phyloP scores from a whole-genome alignment of 768 basidiomycete species.

The Dioszegia aurantiaca region DNA sequence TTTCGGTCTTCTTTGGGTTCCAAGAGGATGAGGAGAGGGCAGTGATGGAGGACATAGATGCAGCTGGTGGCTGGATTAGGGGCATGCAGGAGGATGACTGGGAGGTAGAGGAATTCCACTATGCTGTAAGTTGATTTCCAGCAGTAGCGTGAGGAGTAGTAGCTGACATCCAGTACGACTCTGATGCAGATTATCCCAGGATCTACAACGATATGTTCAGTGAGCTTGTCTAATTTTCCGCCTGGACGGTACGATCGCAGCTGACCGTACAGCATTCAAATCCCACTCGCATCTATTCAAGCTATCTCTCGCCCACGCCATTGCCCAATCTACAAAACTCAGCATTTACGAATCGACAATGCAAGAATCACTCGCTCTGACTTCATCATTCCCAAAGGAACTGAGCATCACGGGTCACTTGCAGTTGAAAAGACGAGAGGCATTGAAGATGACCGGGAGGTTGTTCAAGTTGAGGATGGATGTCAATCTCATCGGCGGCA shows the following conservation, averaged over 20 bases:
- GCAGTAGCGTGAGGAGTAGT: not conserved
- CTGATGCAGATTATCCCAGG: conserved; percentile 75
- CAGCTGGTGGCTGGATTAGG: conserved; percentile 67
- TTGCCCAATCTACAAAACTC: conserved; percentile 89
- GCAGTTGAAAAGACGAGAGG: conserved; percentile 71
- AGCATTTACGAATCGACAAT: conserved; percentile 80
- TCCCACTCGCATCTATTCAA: conserved; percentile 64
- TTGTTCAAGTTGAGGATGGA: conserved; percentile 85
- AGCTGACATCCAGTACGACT: conserved; percentile 65
- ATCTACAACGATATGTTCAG: conserved; percentile 97
- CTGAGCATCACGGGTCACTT: conserved; percentile 75
- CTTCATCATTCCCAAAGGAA: conserved; percentile 77
- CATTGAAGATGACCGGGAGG: conserved; percentile 78
- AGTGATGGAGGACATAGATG: conserved; percentile 77
- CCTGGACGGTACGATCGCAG: not conserved
- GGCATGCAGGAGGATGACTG: conserved; percentile 67
- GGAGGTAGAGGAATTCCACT: conserved; percentile 94
- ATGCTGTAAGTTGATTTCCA: conserved; percentile 59
- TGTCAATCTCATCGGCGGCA: conserved; percentile 86
- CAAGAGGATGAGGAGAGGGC: conserved; percentile 72
- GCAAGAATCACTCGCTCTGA: conserved; percentile 73
- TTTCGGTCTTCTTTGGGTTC: conserved; percentile 87
- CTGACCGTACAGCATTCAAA: conserved; percentile 67
- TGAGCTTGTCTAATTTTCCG: conserved; percentile 54
- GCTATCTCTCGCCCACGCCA: conserved; percentile 87